A percentile compares a stretch with the other conserved stretches of the same genome.
Evolutionary conservation across 2,329 filamentous ascomycete genomes (phyloP).

Genomic region (Fusarium sp.): DNA sequence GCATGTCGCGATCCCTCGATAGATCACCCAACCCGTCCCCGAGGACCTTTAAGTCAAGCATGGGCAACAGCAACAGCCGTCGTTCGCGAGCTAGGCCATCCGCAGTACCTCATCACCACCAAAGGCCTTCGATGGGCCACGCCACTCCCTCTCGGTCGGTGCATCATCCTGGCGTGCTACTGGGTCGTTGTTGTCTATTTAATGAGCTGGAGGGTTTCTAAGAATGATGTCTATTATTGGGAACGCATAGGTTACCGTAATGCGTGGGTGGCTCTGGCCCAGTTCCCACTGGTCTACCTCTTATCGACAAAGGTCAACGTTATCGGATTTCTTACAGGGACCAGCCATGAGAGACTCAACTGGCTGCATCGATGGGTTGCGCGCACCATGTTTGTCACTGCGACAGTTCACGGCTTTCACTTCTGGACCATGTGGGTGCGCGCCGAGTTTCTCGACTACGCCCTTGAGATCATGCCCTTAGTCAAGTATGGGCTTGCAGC

Average conservation of each 20-base stretch:
- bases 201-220: conserved; percentile 63
- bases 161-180: conserved; percentile 66
- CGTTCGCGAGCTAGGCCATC: conserved; percentile 67
- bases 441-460: conserved; percentile 68
- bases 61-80: conserved; percentile 72
- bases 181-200: conserved; percentile 71
- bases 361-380: conserved; percentile 81
- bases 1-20: conserved; percentile 58
- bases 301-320: conserved; percentile 70
- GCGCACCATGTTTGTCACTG: conserved; percentile 75
- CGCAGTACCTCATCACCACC: conserved; percentile 63
- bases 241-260: conserved; percentile 76
- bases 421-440: conserved; percentile 75
- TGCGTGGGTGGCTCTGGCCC: conserved; percentile 74
- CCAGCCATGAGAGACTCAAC: conserved; percentile 76
- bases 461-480: conserved; percentile 72
- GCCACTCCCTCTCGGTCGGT: conserved; percentile 69
- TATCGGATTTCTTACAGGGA: conserved; percentile 71
- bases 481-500: conserved; percentile 76
- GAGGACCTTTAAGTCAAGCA: conserved; percentile 58
- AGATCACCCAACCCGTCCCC: conserved; percentile 65
- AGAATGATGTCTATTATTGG: conserved; percentile 68
- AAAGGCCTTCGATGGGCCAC: conserved; percentile 66
- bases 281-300: conserved; percentile 74
- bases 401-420: conserved; percentile 76